Evolutionary conservation across 2,329 filamentous ascomycete genomes (phyloP).

Genomic region (Paecilomyces variotii): DNA sequence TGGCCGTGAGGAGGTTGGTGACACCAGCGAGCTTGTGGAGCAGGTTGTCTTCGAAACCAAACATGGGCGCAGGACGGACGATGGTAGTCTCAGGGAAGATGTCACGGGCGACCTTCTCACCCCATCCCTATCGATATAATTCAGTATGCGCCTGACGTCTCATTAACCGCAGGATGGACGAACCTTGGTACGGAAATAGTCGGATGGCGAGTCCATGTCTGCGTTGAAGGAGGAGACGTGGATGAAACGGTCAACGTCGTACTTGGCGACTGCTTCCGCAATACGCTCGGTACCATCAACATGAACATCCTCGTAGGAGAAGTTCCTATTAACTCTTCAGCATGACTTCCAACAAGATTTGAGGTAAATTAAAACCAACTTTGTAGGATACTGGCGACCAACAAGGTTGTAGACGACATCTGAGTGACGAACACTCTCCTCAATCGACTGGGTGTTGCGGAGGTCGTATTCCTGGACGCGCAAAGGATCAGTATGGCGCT

Average conservation of each 20-base stretch:
- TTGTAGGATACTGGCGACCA: conserved; percentile 91
- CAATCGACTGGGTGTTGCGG: conserved; percentile 87
- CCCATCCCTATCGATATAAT: conserved; percentile 50
- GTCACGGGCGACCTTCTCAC: conserved; percentile 73
- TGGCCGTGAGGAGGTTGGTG: conserved; percentile 78
- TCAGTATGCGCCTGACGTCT: conserved; percentile 2
- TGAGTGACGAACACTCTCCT: conserved; percentile 92
- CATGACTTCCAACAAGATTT: not conserved
- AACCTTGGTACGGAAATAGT: conserved; percentile 88
- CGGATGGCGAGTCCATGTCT: conserved; percentile 66
- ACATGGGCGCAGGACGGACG: conserved; percentile 86
- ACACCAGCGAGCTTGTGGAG: conserved; percentile 75
- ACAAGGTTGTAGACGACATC: conserved; percentile 97
- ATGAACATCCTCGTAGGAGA: conserved; percentile 84
- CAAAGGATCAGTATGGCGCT: conserved; percentile 11
- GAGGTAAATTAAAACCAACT: conserved; percentile 48
- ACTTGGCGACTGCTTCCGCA: conserved; percentile 89
- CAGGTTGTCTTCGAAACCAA: conserved; percentile 89
- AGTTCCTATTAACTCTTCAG: conserved; percentile 63
- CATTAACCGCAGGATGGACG: conserved; percentile 8
- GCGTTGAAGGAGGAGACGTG: conserved; percentile 96
- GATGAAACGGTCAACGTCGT: conserved; percentile 93
- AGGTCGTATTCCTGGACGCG: conserved; percentile 75
- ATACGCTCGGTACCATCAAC: conserved; percentile 89
- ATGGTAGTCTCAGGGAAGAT: conserved; percentile 98